Percentiles rank a stretch among this genome's conserved stretches.
phyloP scores from a whole-genome alignment of 148 eudicot species.

The Suaeda aralocaspica region DNA sequence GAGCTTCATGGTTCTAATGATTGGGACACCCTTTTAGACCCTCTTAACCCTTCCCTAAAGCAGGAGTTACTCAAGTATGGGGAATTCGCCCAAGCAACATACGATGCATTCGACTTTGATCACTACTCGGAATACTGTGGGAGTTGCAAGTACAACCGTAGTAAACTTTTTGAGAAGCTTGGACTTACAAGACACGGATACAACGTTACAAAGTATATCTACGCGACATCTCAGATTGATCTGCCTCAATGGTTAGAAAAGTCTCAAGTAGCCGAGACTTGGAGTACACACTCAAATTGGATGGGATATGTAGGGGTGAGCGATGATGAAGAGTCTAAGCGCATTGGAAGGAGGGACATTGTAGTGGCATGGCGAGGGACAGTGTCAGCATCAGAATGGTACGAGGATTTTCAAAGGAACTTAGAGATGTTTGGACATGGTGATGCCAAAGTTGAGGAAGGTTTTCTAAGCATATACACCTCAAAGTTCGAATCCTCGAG shows the following conservation, averaged over 20 bases:
- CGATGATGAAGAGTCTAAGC: conserved; percentile 38
- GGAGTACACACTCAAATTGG: conserved; percentile 77
- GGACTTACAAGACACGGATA: conserved; percentile 45
- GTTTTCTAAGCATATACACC: conserved; percentile 64
- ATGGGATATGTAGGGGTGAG: conserved; percentile 79
- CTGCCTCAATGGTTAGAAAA: conserved; percentile 57
- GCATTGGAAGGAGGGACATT: conserved; percentile 65
- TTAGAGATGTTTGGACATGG: conserved; percentile 49
- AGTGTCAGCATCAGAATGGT: conserved; percentile 66
- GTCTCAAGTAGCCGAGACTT: conserved; percentile 42
- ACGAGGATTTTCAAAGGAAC: conserved; percentile 55
- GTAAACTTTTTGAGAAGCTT: conserved; percentile 42
- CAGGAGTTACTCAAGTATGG: conserved; percentile 70
- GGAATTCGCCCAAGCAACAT: conserved; percentile 72
- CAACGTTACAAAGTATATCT: conserved; percentile 53
- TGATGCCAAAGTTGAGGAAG: conserved; percentile 62
- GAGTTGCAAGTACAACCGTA: conserved; percentile 47
- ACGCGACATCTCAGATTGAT: conserved; percentile 66
- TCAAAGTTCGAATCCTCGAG: conserved; percentile 39
- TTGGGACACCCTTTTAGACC: conserved; percentile 51
- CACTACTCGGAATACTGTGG: conserved; percentile 57
- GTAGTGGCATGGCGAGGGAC: conserved; percentile 79
- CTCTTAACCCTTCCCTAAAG: conserved; percentile 46
- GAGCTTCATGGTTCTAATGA: conserved; percentile 45
- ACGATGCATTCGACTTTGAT: conserved; percentile 72